Evolutionary conservation across 495 filamentous ascomycete genomes (phyloP).

Genomic region (Xylaria curta): DNA sequence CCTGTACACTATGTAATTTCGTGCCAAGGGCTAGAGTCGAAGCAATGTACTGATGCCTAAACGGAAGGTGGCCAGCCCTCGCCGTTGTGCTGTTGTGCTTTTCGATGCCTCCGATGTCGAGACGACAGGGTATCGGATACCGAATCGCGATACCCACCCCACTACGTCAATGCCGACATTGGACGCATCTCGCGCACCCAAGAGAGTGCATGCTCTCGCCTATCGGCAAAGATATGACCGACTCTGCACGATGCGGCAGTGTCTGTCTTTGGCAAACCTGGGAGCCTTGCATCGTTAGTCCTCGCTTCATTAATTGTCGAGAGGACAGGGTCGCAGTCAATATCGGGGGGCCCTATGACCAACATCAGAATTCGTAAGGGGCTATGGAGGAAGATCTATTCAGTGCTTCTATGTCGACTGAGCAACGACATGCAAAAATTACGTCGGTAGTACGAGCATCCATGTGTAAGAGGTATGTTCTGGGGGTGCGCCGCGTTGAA

Average conservation of each 20-base stretch:
- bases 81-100: neutral
- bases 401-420: neutral
- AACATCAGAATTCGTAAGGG: too few relatives aligned
- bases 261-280: too few relatives aligned
- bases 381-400: neutral
- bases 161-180: constrained; percentile 18
- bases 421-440: neutral
- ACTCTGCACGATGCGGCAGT: too few relatives aligned
- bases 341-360: neutral
- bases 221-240: constrained; percentile 21
- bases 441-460: neutral
- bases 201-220: constrained; percentile 12
- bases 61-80: constrained; percentile 15
- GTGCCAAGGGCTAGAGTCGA: neutral
- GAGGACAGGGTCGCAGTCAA: neutral
- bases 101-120: constrained; percentile 21
- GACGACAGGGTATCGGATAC: constrained; percentile 12
- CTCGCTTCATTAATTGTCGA: neutral
- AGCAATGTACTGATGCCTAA: constrained; percentile 21
- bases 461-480: neutral
- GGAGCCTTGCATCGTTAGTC: constrained; percentile 6
- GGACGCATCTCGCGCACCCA: neutral
- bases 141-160: constrained; percentile 18
- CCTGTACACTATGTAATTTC: constrained; percentile 2
- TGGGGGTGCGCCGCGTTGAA: neutral